phyloP scores from a whole-genome alignment of 371 early-diverging fungal species.

The Lichtheimia ramosa region DNA sequence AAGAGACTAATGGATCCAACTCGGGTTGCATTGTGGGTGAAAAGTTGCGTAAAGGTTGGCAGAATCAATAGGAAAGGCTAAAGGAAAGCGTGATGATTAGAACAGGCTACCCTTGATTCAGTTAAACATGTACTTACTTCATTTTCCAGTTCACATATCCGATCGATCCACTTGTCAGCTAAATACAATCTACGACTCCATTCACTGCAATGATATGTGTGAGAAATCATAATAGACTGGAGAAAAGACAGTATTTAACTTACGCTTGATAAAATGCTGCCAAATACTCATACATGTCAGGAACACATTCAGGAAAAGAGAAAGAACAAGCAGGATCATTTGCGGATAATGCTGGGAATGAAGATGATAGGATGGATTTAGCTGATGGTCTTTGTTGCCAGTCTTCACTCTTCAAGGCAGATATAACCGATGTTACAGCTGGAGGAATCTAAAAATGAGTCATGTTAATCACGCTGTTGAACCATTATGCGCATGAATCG shows the following conservation, averaged over 20 bases:
- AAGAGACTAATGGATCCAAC: slow-evolving; percentile 56
- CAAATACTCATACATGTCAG: slow-evolving; percentile 64
- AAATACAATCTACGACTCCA: slow-evolving; percentile 50
- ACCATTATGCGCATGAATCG: no score
- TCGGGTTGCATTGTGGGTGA: slow-evolving; percentile 52
- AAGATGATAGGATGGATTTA: slow-evolving; percentile 53
- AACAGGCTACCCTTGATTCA: background rate
- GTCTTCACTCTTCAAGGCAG: slow-evolving; percentile 37
- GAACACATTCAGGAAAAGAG: slow-evolving; percentile 54
- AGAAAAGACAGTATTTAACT: slow-evolving; percentile 1
- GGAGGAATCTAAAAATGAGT: slow-evolving; percentile 37
- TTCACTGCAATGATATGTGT: slow-evolving; percentile 23
- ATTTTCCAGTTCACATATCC: slow-evolving; percentile 59
- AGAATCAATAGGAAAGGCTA: slow-evolving; percentile 60
- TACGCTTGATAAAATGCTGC: slow-evolving; percentile 61
- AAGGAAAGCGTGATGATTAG: background rate
- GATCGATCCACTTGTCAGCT: slow-evolving; percentile 61
- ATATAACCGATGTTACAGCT: slow-evolving; percentile 47
- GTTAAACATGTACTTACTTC: slow-evolving; percentile 30
- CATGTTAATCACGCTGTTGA: no score
- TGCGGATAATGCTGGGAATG: slow-evolving; percentile 48
- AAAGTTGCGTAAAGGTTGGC: slow-evolving; percentile 59
- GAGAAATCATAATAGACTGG: background rate
- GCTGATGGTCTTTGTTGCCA: slow-evolving; percentile 60
- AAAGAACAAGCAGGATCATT: slow-evolving; percentile 44